A percentile compares a stretch with the other conserved stretches of the same genome.
phyloP scores from a whole-genome alignment of 345 rosid genomes.

The Brassica juncea region DNA sequence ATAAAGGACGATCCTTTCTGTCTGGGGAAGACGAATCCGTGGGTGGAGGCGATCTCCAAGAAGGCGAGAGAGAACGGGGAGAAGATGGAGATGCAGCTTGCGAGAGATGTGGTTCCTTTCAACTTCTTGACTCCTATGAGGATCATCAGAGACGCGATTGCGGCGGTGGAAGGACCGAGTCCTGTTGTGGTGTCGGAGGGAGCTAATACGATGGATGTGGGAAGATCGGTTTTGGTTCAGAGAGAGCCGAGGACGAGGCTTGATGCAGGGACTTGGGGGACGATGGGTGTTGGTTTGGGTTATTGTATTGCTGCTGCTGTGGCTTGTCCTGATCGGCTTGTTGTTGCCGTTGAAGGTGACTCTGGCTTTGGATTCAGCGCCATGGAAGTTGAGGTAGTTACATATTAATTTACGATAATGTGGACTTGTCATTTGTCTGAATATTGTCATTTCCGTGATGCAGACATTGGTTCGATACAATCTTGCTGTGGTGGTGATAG shows the following conservation, averaged over 20 bases:
- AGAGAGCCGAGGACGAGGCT: slow-evolving; percentile 94
- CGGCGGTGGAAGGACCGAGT: slow-evolving; percentile 70
- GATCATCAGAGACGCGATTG: slow-evolving; percentile 86
- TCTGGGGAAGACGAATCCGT: slow-evolving; percentile 72
- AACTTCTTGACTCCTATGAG: slow-evolving; percentile 93
- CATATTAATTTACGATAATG: not conserved
- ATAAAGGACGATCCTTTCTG: slow-evolving; percentile 91
- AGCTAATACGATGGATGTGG: slow-evolving; percentile 97
- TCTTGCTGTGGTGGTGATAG: slow-evolving; percentile 87
- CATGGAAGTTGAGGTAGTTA: slow-evolving; percentile 92
- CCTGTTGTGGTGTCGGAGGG: slow-evolving; percentile 93
- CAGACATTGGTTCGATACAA: slow-evolving; percentile 94
- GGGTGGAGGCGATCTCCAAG: slow-evolving; percentile 77
- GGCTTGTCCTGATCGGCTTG: slow-evolving; percentile 85
- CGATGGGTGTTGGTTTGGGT: slow-evolving; percentile 99
- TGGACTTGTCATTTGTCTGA: slow-evolving; percentile 4
- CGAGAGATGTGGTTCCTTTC: slow-evolving; percentile 87
- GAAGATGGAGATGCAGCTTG: slow-evolving; percentile 84
- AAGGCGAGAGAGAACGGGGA: slow-evolving; percentile 69
- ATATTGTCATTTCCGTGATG: slow-evolving; percentile 22
- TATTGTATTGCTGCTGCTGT: slow-evolving; percentile 98
- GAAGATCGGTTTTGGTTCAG: slow-evolving; percentile 91
- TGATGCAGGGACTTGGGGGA: slow-evolving; percentile 99
- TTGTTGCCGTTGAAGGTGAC: slow-evolving; percentile 97
- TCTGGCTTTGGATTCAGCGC: slow-evolving; percentile 98